Conservation (phyloP, 495 filamentous ascomycete genomes). For the Neurospora discreta region DNA sequence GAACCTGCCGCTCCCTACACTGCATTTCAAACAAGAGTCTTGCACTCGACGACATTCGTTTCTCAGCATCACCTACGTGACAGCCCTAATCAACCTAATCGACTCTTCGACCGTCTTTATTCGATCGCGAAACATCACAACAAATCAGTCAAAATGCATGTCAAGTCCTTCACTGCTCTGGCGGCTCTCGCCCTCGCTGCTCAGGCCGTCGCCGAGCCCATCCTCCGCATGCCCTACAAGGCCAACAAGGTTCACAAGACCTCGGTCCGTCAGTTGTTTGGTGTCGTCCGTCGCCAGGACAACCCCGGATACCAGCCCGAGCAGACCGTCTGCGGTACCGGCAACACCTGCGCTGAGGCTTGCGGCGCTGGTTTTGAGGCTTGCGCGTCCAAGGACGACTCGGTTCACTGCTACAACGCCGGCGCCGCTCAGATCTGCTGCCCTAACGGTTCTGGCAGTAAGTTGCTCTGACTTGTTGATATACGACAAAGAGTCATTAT, state of each 20-base stretch:
- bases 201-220: constrained; percentile 27
- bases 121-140: background rate
- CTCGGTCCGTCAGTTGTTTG: constrained; percentile 29
- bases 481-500: background rate
- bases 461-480: constrained; percentile 8
- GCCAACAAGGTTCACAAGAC: constrained; percentile 24
- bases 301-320: constrained; percentile 30
- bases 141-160: constrained; percentile 25
- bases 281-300: constrained; percentile 25
- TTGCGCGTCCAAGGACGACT: constrained; percentile 27
- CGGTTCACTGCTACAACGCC: constrained; percentile 36
- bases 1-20: constrained; percentile 18
- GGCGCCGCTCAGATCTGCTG: constrained; percentile 33
- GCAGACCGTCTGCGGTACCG: constrained; percentile 27
- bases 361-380: constrained; percentile 33
- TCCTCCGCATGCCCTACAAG: constrained; percentile 25
- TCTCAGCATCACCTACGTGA: constrained; percentile 7
- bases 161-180: constrained; percentile 25
- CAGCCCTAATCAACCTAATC: background rate
- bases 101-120: background rate
- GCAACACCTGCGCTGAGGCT: constrained; percentile 35
- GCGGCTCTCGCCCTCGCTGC: constrained; percentile 30
- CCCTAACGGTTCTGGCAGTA: constrained; percentile 32
- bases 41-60: constrained; percentile 25
- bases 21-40: constrained; percentile 15